These are phyloP conservation scores for Ramaria sp. DNA, from an alignment of 768 basidiomycete genomes.

Conservation along the genomic window DNA sequence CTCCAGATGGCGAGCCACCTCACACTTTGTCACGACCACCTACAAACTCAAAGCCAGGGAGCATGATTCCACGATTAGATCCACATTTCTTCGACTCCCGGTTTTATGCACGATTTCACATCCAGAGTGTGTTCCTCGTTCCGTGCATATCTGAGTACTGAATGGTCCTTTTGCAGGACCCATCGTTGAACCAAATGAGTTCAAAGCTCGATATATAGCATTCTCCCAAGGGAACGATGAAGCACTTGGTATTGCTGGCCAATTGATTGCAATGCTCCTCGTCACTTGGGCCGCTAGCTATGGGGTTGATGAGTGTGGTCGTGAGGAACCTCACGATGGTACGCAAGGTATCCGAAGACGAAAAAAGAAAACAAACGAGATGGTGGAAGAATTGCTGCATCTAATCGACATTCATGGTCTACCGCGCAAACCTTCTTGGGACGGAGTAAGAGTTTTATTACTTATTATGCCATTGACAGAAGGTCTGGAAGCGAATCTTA, in stretches of 20 bases:
- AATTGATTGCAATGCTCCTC: slow-evolving; percentile 66
- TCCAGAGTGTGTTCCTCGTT: slow-evolving; percentile 51
- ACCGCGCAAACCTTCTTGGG: slow-evolving; percentile 74
- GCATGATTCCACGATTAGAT: slow-evolving; percentile 59
- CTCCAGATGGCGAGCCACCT: slow-evolving; percentile 26
- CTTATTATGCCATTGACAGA: slow-evolving; percentile 76
- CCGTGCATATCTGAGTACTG: neutral
- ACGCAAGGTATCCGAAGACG: slow-evolving; percentile 26
- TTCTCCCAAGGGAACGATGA: slow-evolving; percentile 48
- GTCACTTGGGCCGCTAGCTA: slow-evolving; percentile 87
- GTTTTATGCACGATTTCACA: slow-evolving; percentile 76
- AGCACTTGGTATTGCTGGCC: slow-evolving; percentile 59
- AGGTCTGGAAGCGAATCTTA: slow-evolving; percentile 34
- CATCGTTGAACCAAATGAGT: slow-evolving; percentile 73
- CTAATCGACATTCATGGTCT: slow-evolving; percentile 74
- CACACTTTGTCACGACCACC: slow-evolving; percentile 17
- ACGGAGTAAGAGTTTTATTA: slow-evolving; percentile 72
- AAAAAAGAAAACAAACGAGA: slow-evolving; percentile 48
- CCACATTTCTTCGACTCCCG: slow-evolving; percentile 73
- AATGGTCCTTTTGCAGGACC: slow-evolving; percentile 51
- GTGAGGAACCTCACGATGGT: slow-evolving; percentile 30
- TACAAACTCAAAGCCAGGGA: slow-evolving; percentile 31
- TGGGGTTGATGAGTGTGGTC: slow-evolving; percentile 72
- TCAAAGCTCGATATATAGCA: slow-evolving; percentile 57
- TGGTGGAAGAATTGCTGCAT: slow-evolving; percentile 66